These are phyloP conservation scores for Yamadazyma tumulicola DNA, from an alignment of 805 yeast genomes.

Conservation along the genomic window DNA sequence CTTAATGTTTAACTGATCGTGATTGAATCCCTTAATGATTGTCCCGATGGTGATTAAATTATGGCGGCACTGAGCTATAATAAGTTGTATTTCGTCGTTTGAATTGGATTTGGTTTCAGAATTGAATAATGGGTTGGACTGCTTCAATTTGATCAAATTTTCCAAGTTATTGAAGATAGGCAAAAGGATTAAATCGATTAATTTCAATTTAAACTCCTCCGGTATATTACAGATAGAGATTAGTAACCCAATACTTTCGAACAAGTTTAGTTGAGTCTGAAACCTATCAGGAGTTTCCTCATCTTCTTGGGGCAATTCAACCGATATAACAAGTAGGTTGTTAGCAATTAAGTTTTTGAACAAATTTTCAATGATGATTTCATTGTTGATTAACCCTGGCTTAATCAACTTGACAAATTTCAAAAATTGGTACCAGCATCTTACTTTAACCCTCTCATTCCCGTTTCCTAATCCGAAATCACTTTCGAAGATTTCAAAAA, in stretches of 20 bases:
- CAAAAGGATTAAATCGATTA: slow-evolving; percentile 64
- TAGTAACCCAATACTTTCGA: slow-evolving; percentile 82
- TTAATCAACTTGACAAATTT: slow-evolving; percentile 77
- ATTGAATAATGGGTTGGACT: too few species aligned
- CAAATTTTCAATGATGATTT: slow-evolving; percentile 46
- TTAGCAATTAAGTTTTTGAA: slow-evolving; percentile 49
- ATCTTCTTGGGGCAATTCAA: slow-evolving; percentile 51
- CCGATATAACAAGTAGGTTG: slow-evolving; percentile 61
- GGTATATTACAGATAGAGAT: slow-evolving; percentile 44
- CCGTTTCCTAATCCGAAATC: slow-evolving; percentile 78
- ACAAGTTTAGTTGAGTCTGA: slow-evolving; percentile 75
- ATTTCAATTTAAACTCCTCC: slow-evolving; percentile 32
- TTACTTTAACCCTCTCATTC: slow-evolving; percentile 67
- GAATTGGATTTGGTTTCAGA: background rate
- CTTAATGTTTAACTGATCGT: slow-evolving; percentile 24
- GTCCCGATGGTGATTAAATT: slow-evolving; percentile 86
- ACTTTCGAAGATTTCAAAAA: slow-evolving; percentile 75
- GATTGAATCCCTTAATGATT: slow-evolving; percentile 79
- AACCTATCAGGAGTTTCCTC: slow-evolving; percentile 59
- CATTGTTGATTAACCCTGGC: slow-evolving; percentile 47
- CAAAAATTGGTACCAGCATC: slow-evolving; percentile 89
- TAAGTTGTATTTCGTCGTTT: slow-evolving; percentile 27
- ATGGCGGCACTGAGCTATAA: slow-evolving; percentile 78
- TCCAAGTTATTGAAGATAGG: slow-evolving; percentile 76
- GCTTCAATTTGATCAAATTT: slow-evolving; percentile 36